phyloP scores from a whole-genome alignment of 495 filamentous ascomycete genomes.

The Astrocystis sublimbata region DNA sequence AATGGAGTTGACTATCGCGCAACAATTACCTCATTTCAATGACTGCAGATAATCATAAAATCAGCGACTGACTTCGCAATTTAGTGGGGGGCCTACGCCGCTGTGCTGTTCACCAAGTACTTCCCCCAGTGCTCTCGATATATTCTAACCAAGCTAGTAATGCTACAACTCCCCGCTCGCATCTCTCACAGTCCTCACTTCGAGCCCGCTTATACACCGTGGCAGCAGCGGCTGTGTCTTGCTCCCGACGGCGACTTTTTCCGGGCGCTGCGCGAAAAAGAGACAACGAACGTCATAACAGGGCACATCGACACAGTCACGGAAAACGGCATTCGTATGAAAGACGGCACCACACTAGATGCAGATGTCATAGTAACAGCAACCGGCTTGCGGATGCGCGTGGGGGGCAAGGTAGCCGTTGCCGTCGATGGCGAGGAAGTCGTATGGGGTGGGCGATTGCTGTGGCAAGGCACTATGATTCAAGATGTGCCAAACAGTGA shows the following conservation, averaged over 20 bases:
- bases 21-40: no score
- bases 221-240: conserved; percentile 73
- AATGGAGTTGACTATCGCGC: no score
- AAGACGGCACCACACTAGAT: conserved; percentile 56
- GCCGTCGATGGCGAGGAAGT: conserved; percentile 57
- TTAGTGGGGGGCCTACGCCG: neutral
- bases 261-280: conserved; percentile 51
- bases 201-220: conserved; percentile 68
- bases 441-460: conserved; percentile 45
- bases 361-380: conserved; percentile 76
- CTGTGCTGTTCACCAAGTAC: conserved; percentile 48
- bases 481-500: conserved; percentile 62
- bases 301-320: conserved; percentile 67
- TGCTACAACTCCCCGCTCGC: conserved; percentile 53
- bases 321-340: conserved; percentile 56
- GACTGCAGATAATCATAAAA: no score
- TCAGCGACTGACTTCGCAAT: neutral
- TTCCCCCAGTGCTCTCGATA: conserved; percentile 56
- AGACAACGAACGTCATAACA: conserved; percentile 65
- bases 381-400: conserved; percentile 63
- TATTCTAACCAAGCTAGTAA: conserved; percentile 45
- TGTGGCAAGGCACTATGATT: conserved; percentile 64
- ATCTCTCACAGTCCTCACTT: conserved; percentile 67
- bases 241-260: conserved; percentile 76
- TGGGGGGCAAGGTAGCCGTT: conserved; percentile 53